phyloP scores from a whole-genome alignment of 352 stramenopile species.

The Phytophthora melonis region DNA sequence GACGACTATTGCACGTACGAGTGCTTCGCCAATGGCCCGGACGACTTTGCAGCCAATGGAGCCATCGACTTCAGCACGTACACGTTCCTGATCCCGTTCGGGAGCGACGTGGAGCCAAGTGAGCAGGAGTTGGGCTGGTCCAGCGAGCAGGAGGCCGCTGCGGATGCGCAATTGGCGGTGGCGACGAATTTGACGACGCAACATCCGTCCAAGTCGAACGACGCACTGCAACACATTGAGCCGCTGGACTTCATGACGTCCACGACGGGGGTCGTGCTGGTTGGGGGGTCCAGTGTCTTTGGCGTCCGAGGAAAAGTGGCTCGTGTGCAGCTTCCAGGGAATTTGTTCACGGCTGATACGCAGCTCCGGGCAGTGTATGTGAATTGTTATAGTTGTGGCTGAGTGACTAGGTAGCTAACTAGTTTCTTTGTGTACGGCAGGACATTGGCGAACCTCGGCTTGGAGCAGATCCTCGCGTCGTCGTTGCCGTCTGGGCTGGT shows the following conservation, averaged over 20 bases:
- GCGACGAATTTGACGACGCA: constrained; percentile 28
- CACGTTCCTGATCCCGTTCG: constrained; percentile 71
- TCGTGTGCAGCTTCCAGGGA: constrained; percentile 40
- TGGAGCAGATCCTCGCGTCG: constrained; percentile 51
- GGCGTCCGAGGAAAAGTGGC: constrained; percentile 60
- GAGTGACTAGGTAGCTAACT: too few species aligned
- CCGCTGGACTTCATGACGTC: constrained; percentile 45
- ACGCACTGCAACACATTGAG: constrained; percentile 51
- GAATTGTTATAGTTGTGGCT: too few species aligned
- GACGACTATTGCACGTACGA: constrained; percentile 60
- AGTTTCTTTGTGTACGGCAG: constrained; percentile 19
- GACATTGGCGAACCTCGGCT: constrained; percentile 60
- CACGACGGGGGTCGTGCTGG: constrained; percentile 47
- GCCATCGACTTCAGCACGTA: constrained; percentile 64
- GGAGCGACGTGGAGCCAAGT: constrained; percentile 23
- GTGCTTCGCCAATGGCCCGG: constrained; percentile 61
- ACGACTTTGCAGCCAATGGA: constrained; percentile 61
- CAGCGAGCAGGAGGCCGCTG: constrained; percentile 10
- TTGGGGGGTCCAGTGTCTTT: constrained; percentile 55
- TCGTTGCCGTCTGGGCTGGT: constrained; percentile 47
- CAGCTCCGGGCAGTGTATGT: constrained; percentile 57
- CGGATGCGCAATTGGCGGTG: constrained; percentile 3
- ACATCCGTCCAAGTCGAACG: constrained; percentile 52
- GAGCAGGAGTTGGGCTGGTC: constrained; percentile 30
- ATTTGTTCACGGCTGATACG: constrained; percentile 44